Percentiles rank a stretch among this genome's conserved stretches.
Conservation (phyloP, 2,329 filamentous ascomycete genomes). For the Cytospora piceicola region DNA sequence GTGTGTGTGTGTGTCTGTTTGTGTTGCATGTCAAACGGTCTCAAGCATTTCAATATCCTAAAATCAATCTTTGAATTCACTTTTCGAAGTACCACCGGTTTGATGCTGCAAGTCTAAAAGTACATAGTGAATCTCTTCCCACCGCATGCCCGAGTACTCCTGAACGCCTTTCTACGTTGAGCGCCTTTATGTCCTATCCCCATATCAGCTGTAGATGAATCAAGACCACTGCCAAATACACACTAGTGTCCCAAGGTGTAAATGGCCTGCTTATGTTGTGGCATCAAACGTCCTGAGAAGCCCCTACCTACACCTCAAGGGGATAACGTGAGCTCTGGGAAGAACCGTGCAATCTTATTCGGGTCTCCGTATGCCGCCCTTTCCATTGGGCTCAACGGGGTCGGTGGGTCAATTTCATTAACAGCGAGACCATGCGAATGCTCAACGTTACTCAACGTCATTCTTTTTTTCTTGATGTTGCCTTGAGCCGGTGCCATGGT, state of each 20-base stretch:
- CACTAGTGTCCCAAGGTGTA: not conserved
- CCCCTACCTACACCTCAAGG: conserved; percentile 21
- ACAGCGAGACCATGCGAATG: conserved; percentile 22
- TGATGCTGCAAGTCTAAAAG: conserved; percentile 5
- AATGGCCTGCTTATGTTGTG: not conserved
- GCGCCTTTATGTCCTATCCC: not conserved
- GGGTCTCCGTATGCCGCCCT: conserved; percentile 44
- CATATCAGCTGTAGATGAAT: not conserved
- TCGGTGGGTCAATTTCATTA: conserved; percentile 30
- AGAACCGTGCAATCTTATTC: conserved; percentile 45
- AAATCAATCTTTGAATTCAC: not conserved
- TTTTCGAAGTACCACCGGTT: not conserved
- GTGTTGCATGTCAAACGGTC: no score
- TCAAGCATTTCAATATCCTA: not conserved
- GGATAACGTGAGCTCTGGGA: conserved; percentile 41
- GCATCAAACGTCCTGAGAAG: not conserved
- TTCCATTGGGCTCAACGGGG: conserved; percentile 36
- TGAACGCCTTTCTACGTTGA: conserved; percentile 13
- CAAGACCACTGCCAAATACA: not conserved
- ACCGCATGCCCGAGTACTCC: conserved; percentile 5
- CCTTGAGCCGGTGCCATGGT: conserved; percentile 37
- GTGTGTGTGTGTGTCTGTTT: no score
- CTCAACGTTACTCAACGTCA: conserved; percentile 39
- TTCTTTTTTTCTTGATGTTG: conserved; percentile 47
- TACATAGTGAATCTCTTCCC: not conserved